A percentile compares a stretch with the other conserved stretches of the same genome.
phyloP scores from a whole-genome alignment of 1,284 basidiomycete species.

The Porodaedalea pini region DNA sequence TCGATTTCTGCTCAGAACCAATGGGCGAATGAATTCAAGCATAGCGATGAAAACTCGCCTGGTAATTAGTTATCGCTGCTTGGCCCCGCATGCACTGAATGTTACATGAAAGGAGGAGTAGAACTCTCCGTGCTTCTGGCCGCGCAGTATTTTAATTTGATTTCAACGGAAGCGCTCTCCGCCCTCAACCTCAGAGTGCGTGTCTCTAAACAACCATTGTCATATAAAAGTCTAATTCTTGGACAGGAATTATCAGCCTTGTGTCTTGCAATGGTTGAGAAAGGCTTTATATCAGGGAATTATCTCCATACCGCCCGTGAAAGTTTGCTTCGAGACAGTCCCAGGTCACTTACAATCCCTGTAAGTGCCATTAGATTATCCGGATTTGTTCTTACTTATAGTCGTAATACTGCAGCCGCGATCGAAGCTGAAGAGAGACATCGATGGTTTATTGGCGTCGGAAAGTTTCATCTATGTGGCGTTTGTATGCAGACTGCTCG shows the following conservation, averaged over 20 bases:
- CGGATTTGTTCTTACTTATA: background rate
- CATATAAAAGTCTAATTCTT: background rate
- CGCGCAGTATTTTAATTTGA: conserved; percentile 16
- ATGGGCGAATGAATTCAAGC: conserved; percentile 67
- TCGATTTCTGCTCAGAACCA: conserved; percentile 33
- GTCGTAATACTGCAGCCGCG: background rate
- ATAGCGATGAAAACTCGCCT: conserved; percentile 38
- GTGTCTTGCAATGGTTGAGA: conserved; percentile 4
- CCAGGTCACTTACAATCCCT: background rate
- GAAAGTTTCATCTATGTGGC: conserved; percentile 9
- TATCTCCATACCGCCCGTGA: conserved; percentile 1
- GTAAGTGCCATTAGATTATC: background rate
- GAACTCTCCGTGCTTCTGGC: conserved; percentile 18
- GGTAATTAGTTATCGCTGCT: conserved; percentile 6
- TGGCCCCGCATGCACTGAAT: background rate
- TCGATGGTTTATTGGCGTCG: conserved; percentile 3
- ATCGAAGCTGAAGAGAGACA: background rate
- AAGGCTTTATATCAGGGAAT: conserved; percentile 6
- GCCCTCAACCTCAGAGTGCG: conserved; percentile 16
- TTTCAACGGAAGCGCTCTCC: conserved; percentile 16
- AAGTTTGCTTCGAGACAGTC: background rate
- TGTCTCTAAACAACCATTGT: background rate
- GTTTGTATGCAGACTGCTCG: conserved; percentile 13
- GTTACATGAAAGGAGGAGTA: background rate
- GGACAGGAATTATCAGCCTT: background rate